Evolutionary conservation across 2,329 filamentous ascomycete species (phyloP).

Genomic region (Fusarium sp.): DNA sequence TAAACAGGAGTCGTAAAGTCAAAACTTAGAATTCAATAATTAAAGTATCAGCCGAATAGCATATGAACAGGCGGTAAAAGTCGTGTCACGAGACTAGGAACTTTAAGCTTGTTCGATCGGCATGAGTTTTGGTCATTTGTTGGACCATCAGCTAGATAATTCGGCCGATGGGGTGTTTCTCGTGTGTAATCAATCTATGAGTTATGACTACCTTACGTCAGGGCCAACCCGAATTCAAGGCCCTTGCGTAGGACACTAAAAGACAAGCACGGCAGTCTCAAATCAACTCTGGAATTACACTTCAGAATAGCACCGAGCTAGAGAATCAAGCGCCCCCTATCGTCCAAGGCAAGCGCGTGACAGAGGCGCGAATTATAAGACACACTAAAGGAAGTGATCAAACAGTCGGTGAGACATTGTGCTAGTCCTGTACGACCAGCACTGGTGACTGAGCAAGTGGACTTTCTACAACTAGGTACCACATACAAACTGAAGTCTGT

Average conservation of each 20-base stretch:
- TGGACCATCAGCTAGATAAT: not conserved
- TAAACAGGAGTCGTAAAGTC: slow-evolving; percentile 17
- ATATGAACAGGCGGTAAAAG: slow-evolving; percentile 13
- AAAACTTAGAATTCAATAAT: slow-evolving; percentile 6
- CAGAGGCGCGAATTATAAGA: slow-evolving; percentile 12
- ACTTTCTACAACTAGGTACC: too few species aligned
- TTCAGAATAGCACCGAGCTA: slow-evolving; percentile 32
- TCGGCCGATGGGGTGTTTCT: not conserved
- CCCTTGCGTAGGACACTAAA: too few species aligned
- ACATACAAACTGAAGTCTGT: slow-evolving; percentile 8
- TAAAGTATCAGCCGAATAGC: not conserved
- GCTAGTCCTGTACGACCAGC: not conserved
- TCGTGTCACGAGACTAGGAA: slow-evolving; percentile 10
- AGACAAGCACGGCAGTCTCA: not conserved
- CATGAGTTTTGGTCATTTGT: slow-evolving; percentile 1
- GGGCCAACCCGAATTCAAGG: slow-evolving; percentile 33
- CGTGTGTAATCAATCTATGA: not conserved
- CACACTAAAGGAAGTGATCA: slow-evolving; percentile 1
- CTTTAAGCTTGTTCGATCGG: slow-evolving; percentile 1
- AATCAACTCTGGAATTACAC: slow-evolving; percentile 26
- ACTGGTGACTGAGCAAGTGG: not conserved
- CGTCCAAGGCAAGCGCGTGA: slow-evolving; percentile 26
- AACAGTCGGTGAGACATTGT: slow-evolving; percentile 38
- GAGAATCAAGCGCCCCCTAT: slow-evolving; percentile 23
- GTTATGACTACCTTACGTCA: slow-evolving; percentile 21